Evolutionary conservation across 192 early-diverging fungal genomes (phyloP), one percentile per base, ranked within the genome.

Genomic region (Podila clonocystis): DNA sequence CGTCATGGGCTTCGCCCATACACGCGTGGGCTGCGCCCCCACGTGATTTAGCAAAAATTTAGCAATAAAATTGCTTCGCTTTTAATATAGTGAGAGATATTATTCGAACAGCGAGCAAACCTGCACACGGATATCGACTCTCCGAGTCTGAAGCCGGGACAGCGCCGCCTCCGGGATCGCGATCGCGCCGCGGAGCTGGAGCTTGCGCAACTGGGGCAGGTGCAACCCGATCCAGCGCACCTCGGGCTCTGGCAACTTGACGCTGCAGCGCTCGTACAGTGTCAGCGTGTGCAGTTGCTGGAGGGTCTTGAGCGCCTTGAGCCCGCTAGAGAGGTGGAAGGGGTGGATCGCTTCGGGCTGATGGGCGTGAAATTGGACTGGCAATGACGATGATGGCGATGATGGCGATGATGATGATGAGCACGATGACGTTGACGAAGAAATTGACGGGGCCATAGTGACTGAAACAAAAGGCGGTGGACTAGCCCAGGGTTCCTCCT

Each of bases 91-190:
- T n/a, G n/a, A n/a, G n/a, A 11, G 22, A n/a, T 52, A n/a, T 22
- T 50, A 60, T 29, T 79, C 69, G 30, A 79, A 79, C 15, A 79
- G 34, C 3, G 76, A 58, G 15, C 76, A 79, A 5, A 79, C 70
- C 48, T 68, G 76, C 2, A 79, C 28, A 12, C 36, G 45, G 26
- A 79, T 33, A 3, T 29, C 38, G 11, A 65, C 52, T 20, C 65
- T 58, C 33, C 17, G 57, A 1, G 34, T 6, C 17, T 34, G 49
- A 20, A 79, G 34, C 4, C 52, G 65, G 5, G n/a, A 12, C 17
- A 52, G n/a, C 0, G 55, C 63, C 28, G 8, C 20, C 12, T 67
- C 70, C 22, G 65, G 15, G n/a, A 70, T 29, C 22, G 72, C 76
- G 9, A 72, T 79, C 1, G 76, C 26, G 3, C 76, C 76, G 19